Evolutionary conservation across 1,139 yeast genomes (phyloP).

Genomic region (Kurtzmaniella quercitrusa): DNA sequence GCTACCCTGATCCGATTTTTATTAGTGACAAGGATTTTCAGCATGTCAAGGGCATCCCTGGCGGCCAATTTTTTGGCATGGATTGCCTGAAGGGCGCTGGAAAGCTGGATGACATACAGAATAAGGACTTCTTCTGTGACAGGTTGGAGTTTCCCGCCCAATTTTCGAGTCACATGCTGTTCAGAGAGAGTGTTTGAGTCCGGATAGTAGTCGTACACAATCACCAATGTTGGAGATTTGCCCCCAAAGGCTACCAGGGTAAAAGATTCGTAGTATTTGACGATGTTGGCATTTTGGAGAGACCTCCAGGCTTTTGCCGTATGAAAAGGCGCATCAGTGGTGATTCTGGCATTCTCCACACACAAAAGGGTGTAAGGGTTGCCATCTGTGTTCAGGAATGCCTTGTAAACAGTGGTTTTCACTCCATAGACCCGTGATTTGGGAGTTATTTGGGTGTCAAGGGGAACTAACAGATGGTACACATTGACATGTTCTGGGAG

Average conservation of each 20-base stretch:
- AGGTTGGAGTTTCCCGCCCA: conserved; percentile 32
- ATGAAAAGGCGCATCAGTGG: conserved; percentile 50
- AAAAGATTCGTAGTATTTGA: conserved; percentile 73
- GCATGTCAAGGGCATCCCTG: conserved; percentile 54
- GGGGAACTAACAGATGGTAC: conserved; percentile 83
- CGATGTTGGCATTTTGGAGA: conserved; percentile 53
- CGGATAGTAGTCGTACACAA: conserved; percentile 42
- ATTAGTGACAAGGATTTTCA: conserved; percentile 68
- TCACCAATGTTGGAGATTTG: conserved; percentile 40
- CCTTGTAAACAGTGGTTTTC: conserved; percentile 69
- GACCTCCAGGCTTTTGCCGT: conserved; percentile 44
- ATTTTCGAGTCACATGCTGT: conserved; percentile 29
- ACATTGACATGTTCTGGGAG: conserved; percentile 75
- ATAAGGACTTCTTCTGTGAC: conserved; percentile 68
- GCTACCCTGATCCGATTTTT: conserved; percentile 69
- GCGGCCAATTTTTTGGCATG: conserved; percentile 64
- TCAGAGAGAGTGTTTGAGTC: conserved; percentile 27
- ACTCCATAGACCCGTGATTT: conserved; percentile 56
- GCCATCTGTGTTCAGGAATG: conserved; percentile 76
- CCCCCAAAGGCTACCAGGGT: conserved; percentile 86
- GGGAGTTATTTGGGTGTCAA: conserved; percentile 49
- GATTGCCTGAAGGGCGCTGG: conserved; percentile 58
- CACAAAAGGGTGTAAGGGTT: conserved; percentile 71
- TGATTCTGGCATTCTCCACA: conserved; percentile 46
- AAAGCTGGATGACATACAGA: conserved; percentile 70